Evolutionary conservation across 768 basidiomycete genomes (phyloP), one percentile per base, ranked within the genome.

Genomic region (Boletus insuetus): DNA sequence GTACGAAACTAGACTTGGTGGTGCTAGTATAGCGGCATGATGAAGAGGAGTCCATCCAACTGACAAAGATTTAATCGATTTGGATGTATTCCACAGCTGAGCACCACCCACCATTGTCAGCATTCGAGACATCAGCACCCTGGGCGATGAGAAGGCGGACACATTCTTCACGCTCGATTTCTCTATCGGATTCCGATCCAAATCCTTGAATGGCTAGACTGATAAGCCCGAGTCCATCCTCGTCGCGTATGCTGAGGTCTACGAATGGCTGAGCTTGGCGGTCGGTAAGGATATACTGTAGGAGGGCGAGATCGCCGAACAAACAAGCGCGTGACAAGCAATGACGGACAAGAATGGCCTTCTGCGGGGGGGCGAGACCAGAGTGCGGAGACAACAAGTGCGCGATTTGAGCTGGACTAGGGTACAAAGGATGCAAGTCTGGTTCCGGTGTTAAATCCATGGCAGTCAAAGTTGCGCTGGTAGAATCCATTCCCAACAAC

Each of bases 41-140:
- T 98, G 96, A 13, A 99, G 78, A 4, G 95, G 86, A 11, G 92
- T 94, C 97, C 97, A 98, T 34, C 96, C 95, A 56, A 83, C 94
- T 97, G 63, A 54, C 44, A 57, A 45, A 43, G 4, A 40, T 32
- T 40, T 57, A 54, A 60, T 29, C 37, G 53, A 49, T 41, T 29
- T 37, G 32, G 20, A 52, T 22, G 31, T n/a, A 31, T 31, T 53
- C 29, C 13, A 48, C 26, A 5, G 42, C 39, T 20, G 32, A 58
- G 52, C 41, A 40, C 29, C 24, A 69, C 80, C 41, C 60, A 88
- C 89, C 81, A 62, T 86, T 77, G 70, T 93, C 91, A 41, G 81
- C 74, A 37, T 62, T 56, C 45, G 73, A 72, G 41, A 89, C 71
- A 66, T 89, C 82, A 22, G 89, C 87, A 41, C 93, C 91, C 69